Conservation (phyloP, 495 filamentous ascomycete genomes). For the Astrothelium macrocarpum region DNA sequence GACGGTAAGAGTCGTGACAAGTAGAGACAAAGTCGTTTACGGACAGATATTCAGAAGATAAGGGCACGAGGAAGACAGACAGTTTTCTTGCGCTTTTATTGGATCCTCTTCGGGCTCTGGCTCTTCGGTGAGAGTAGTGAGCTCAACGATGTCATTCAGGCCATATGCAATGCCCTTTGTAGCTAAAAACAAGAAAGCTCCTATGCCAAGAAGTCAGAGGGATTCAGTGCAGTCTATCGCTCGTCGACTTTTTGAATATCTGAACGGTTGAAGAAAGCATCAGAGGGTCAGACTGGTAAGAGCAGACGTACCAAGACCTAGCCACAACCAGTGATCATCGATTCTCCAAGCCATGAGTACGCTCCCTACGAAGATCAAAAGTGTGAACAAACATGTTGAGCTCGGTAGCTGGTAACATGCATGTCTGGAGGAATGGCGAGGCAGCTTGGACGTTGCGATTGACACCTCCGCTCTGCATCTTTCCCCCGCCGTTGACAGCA, state of each 20-base stretch:
- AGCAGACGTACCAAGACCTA: constrained; percentile 23
- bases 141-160: constrained; percentile 19
- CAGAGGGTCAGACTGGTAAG: neutral
- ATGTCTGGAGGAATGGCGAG: neutral
- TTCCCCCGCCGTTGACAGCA: too few relatives aligned
- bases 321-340: constrained; percentile 32
- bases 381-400: neutral
- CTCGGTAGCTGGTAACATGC: neutral
- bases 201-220: constrained; percentile 10
- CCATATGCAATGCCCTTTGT: constrained; percentile 20
- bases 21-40: too few relatives aligned
- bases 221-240: neutral
- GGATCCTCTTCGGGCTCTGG: constrained; percentile 5
- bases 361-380: neutral
- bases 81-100: constrained; percentile 7
- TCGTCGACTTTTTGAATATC: too few relatives aligned
- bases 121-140: constrained; percentile 12
- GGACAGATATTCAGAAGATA: neutral
- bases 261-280: too few relatives aligned
- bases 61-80: neutral
- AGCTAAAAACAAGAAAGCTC: constrained; percentile 25
- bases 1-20: too few relatives aligned
- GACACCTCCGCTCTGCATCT: neutral
- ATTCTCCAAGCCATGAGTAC: constrained; percentile 22
- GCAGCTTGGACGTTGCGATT: neutral